Evolutionary conservation across 73 alveolate genomes (phyloP).

Genomic region (Paramecium octaurelia): DNA sequence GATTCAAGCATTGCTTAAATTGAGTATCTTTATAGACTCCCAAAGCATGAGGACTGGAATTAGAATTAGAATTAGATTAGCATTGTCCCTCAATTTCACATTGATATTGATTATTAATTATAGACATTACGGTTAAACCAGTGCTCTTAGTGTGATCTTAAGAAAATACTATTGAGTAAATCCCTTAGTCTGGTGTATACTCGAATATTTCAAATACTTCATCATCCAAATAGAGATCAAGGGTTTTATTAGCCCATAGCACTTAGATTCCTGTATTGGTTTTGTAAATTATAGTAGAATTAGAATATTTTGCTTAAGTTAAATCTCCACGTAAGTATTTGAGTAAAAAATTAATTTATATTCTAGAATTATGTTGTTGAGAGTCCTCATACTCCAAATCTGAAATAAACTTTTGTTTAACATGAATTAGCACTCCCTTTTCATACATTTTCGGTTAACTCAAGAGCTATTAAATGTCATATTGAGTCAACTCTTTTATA

Average conservation of each 20-base stretch:
- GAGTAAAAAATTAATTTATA: conserved; percentile 18
- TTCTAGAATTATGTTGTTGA: conserved; percentile 32
- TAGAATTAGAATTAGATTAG: background rate
- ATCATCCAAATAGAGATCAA: conserved; percentile 5
- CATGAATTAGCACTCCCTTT: background rate
- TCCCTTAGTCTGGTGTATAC: background rate
- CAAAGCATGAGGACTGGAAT: background rate
- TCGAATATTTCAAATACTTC: conserved; percentile 25
- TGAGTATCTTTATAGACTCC: background rate
- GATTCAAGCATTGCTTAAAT: background rate
- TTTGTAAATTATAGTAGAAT: background rate
- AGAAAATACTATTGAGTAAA: background rate
- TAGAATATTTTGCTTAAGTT: background rate
- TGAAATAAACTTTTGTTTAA: background rate
- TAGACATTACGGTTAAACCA: background rate
- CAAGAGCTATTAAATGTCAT: conserved; percentile 4
- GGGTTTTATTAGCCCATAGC: background rate
- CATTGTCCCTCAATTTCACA: conserved; percentile 4
- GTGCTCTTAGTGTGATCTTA: background rate
- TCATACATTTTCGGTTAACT: background rate
- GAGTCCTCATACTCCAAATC: conserved; percentile 35
- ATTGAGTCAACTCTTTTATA: conserved; percentile 4
- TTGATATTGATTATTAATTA: background rate
- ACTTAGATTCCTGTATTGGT: background rate
- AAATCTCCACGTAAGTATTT: conserved; percentile 36